Conservation (phyloP, 495 filamentous ascomycete genomes). For the Talaromyces wortmannii region DNA sequence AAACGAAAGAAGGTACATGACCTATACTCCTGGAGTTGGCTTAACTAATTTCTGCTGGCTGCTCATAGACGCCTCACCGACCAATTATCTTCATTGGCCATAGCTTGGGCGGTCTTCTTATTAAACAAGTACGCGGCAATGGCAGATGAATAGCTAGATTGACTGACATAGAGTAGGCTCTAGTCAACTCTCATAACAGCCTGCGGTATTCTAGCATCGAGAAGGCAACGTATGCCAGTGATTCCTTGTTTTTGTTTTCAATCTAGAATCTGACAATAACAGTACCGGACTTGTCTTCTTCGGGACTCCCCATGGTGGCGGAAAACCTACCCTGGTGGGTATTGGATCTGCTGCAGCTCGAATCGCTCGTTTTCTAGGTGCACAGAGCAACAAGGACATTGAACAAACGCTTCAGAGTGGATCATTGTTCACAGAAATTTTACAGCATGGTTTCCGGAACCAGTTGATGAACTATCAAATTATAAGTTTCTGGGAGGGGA, state of each 20-base stretch:
- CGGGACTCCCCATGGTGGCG: conserved; percentile 36
- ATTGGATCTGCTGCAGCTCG: conserved; percentile 31
- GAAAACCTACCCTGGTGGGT: conserved; percentile 23
- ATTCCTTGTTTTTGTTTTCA: too few species aligned
- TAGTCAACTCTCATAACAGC: conserved; percentile 35
- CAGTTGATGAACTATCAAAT: conserved; percentile 33
- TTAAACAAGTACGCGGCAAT: conserved; percentile 29
- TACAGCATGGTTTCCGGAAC: conserved; percentile 28
- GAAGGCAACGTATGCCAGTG: conserved; percentile 7
- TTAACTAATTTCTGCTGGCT: conserved; percentile 5
- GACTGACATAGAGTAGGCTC: conserved; percentile 14
- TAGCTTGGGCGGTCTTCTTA: conserved; percentile 37
- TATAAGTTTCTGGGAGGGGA: conserved; percentile 36
- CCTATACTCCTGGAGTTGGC: too few species aligned
- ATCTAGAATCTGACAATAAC: neutral
- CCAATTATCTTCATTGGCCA: conserved; percentile 39
- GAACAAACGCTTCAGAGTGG: conserved; percentile 29
- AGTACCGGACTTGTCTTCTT: conserved; percentile 40
- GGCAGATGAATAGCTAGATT: neutral
- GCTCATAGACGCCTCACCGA: neutral
- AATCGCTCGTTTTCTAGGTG: conserved; percentile 23
- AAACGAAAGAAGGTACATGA: conserved; percentile 24
- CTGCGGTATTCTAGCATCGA: conserved; percentile 31
- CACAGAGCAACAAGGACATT: conserved; percentile 28
- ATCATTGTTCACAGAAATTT: conserved; percentile 32